Percentiles rank a stretch among this genome's conserved stretches.
Evolutionary conservation across 108 stramenopile genomes (phyloP).

Genomic region (Nannochloropsis granulata): DNA sequence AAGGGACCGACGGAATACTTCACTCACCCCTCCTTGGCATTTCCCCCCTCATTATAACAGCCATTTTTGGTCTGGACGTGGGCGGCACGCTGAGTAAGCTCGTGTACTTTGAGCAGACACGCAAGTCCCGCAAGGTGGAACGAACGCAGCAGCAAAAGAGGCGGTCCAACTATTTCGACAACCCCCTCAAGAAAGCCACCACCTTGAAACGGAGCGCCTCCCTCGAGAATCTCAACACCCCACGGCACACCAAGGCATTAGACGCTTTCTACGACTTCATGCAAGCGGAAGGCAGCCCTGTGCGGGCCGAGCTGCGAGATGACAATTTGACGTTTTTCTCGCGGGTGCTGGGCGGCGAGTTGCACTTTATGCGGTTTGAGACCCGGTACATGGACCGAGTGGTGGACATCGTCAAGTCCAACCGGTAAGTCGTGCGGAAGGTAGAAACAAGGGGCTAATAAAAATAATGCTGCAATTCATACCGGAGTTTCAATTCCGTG

Average conservation of each 20-base stretch:
- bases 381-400: constrained; percentile 75
- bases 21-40: too few relatives aligned
- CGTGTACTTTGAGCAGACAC: constrained; percentile 69
- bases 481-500: neutral
- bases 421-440: constrained; percentile 21
- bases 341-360: constrained; percentile 63
- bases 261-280: constrained; percentile 43
- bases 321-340: constrained; percentile 67
- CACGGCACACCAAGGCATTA: constrained; percentile 38
- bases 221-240: constrained; percentile 1
- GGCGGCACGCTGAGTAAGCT: constrained; percentile 92
- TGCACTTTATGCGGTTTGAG: constrained; percentile 94
- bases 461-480: too few relatives aligned
- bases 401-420: constrained; percentile 65
- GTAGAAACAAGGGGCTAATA: constrained; percentile 26
- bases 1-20: too few relatives aligned
- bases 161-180: constrained; percentile 19
- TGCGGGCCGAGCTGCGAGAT: constrained; percentile 61
- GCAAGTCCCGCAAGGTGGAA: constrained; percentile 22
- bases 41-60: neutral
- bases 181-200: constrained; percentile 39
- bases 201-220: neutral
- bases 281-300: constrained; percentile 24
- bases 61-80: constrained; percentile 61
- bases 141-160: constrained; percentile 24